These are phyloP conservation scores for Sordaria brevicollis DNA, from an alignment of 495 filamentous ascomycete species.

Conservation along the genomic window DNA sequence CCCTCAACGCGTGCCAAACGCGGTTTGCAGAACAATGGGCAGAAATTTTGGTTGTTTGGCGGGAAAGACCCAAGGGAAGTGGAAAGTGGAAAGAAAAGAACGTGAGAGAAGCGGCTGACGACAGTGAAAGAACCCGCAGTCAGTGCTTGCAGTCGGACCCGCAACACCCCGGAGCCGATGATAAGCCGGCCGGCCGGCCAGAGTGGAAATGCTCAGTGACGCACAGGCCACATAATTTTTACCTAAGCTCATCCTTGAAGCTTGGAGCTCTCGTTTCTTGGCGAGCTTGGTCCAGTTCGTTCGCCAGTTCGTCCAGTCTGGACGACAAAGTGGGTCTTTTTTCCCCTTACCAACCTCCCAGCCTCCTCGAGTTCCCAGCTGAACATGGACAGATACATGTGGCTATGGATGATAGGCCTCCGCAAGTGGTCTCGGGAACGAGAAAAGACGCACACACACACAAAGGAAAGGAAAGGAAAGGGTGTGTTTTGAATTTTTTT, in stretches of 20 bases:
- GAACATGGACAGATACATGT: neutral
- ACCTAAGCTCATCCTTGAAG: neutral
- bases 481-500: neutral
- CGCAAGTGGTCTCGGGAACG: neutral
- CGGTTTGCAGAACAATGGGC: neutral
- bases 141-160: neutral
- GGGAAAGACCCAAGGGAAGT: neutral
- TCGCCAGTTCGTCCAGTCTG: neutral
- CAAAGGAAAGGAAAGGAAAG: neutral
- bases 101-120: neutral
- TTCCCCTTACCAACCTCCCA: neutral
- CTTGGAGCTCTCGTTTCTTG: neutral
- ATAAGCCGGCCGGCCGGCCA: neutral
- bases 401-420: neutral
- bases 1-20: neutral
- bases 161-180: neutral
- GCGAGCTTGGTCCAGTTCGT: neutral
- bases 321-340: neutral
- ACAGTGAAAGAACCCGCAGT: neutral
- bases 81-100: neutral
- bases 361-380: neutral
- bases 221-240: neutral
- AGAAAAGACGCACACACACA: neutral
- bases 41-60: neutral
- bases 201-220: neutral